These are phyloP conservation scores for Histomonas meleagridis DNA, from an alignment of 208 protist genomes.

Conservation along the genomic window DNA sequence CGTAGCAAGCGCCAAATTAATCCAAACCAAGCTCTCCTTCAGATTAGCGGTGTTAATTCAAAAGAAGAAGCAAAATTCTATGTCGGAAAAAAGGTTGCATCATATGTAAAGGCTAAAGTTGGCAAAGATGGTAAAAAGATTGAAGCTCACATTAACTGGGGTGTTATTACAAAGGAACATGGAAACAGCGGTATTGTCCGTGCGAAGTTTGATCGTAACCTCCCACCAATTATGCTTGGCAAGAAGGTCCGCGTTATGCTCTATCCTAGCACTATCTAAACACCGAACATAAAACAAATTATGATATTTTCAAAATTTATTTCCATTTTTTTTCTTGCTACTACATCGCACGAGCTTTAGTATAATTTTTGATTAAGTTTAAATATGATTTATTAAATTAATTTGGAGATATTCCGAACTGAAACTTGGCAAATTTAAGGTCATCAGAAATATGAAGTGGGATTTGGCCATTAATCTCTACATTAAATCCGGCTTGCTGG, in stretches of 20 bases:
- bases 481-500: background rate
- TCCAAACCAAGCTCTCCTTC: conserved; percentile 16
- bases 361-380: no score
- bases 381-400: no score
- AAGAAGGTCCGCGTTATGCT: conserved; percentile 20
- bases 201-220: conserved; percentile 31
- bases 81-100: conserved; percentile 26
- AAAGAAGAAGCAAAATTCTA: conserved; percentile 29
- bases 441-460: background rate
- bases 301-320: no score
- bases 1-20: background rate
- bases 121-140: no score
- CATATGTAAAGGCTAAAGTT: background rate
- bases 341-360: no score
- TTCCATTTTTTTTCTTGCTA: no score
- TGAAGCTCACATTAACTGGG: background rate
- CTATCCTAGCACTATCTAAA: conserved; percentile 34
- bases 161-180: conserved; percentile 1
- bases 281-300: no score
- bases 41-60: background rate
- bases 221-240: background rate
- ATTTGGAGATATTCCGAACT: background rate
- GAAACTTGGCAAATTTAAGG: background rate
- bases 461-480: background rate
- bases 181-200: conserved; percentile 34